Evolutionary conservation across 2,329 filamentous ascomycete genomes (phyloP).

Genomic region (Colletotrichum plurivorum): DNA sequence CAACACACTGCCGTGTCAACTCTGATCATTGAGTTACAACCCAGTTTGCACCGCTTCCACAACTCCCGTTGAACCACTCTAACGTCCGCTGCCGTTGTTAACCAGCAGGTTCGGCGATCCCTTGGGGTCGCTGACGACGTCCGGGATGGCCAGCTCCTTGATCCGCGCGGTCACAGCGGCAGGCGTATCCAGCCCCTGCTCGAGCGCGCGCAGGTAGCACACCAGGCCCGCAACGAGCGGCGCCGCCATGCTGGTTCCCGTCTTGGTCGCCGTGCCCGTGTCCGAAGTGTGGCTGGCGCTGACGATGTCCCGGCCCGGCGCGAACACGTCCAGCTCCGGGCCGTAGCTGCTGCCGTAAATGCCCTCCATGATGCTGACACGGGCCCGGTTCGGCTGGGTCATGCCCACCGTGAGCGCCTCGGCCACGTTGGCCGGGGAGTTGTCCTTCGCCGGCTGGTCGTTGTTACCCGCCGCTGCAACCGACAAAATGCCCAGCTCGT

Average conservation of each 20-base stretch:
- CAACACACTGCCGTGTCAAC: too few species aligned
- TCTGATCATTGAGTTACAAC: too few species aligned
- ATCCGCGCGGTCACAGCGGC: slow-evolving; percentile 58
- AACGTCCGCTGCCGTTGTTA: slow-evolving; percentile 58
- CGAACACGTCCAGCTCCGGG: slow-evolving; percentile 35
- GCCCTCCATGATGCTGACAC: slow-evolving; percentile 55
- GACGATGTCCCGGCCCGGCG: slow-evolving; percentile 49
- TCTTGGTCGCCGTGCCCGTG: slow-evolving; percentile 60
- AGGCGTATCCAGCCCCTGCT: slow-evolving; percentile 53
- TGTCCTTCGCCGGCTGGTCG: slow-evolving; percentile 50
- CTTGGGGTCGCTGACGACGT: slow-evolving; percentile 51
- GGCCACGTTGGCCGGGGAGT: slow-evolving; percentile 60
- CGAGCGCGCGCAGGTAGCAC: slow-evolving; percentile 63
- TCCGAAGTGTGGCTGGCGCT: slow-evolving; percentile 61
- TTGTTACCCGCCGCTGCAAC: slow-evolving; percentile 70
- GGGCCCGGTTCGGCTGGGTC: slow-evolving; percentile 35
- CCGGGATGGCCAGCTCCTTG: slow-evolving; percentile 55
- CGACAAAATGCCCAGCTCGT: slow-evolving; percentile 62
- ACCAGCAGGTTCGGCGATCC: slow-evolving; percentile 60
- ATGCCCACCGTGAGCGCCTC: slow-evolving; percentile 48
- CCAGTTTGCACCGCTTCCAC: not conserved
- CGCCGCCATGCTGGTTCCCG: slow-evolving; percentile 73
- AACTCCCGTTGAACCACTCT: not conserved
- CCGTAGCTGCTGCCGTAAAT: slow-evolving; percentile 59
- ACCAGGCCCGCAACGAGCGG: slow-evolving; percentile 72